Base-by-base conservation (phyloP, 208 protist genomes). In the Leishmania lainsoni region DNA sequence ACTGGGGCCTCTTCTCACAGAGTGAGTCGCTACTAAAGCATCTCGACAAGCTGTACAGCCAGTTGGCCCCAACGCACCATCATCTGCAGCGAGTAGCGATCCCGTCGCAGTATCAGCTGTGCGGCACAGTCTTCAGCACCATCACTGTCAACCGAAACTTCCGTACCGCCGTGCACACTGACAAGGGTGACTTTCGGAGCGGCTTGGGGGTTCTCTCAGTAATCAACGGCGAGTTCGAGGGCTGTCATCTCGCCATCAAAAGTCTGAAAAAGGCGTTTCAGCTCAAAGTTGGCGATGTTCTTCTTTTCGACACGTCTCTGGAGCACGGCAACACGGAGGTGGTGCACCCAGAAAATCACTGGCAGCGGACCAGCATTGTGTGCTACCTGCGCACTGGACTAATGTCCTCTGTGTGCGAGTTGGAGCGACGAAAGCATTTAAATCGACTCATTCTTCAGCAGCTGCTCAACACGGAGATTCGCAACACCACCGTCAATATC, bases 241-340 rank as follows among this genome's bases (percentile, higher is more conserved):
- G 94, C n/a, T 97, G 93, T 81, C 91, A 97, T 79, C 87, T 98
- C 20, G 96, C 88, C 8, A 94, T 98, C 39, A 93, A 95, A 81
- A 79, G 78, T 52, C 71, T 97, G 32, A 76, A 85, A 35, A 94
- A 92, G 70, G 89, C 93, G 2, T 97, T 98, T 76, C 80, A 85
- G 48, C 77, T 98, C 58, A 79, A 87, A 22, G 83, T 89, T 9
- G 95, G 94, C 58, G 96, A 98, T 83, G 92, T 98, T 17, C 86
- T 98, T 29, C 86, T 98, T 66, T 98, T 98, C 81, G 90, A 98
- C 85, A 97, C 93, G 16, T 88, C 89, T 58, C 84, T 97, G 32
- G 89, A 94, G 83, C 96, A 98, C 84, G 96, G 94, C 42, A 98
- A 98, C 83, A 98, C 96, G 14, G 91, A 96, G 79, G 91, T 97